phyloP scores from a whole-genome alignment of 1,284 basidiomycete species.

The Ganoderma leucocontextum region DNA sequence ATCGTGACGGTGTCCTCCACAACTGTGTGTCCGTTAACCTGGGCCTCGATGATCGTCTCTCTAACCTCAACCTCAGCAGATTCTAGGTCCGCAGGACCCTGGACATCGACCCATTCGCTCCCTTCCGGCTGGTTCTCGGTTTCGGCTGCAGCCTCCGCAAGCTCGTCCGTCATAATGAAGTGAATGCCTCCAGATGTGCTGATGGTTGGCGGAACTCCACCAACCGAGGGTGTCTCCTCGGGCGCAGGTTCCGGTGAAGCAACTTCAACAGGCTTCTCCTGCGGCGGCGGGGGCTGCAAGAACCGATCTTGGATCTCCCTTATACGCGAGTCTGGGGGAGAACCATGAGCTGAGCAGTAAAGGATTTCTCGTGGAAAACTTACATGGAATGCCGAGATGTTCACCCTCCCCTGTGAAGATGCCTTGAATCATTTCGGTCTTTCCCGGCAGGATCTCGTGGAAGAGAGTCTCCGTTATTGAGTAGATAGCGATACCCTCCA shows the following conservation, averaged over 20 bases:
- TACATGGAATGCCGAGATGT: conserved; percentile 68
- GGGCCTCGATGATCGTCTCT: conserved; percentile 35
- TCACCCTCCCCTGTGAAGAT: conserved; percentile 65
- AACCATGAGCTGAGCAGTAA: not conserved
- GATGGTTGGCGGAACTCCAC: conserved; percentile 47
- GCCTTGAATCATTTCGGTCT: conserved; percentile 58
- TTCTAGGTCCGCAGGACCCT: conserved; percentile 28
- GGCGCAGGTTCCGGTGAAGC: conserved; percentile 28
- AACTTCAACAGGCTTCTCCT: conserved; percentile 39
- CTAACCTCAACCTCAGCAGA: conserved; percentile 38
- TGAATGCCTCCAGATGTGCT: conserved; percentile 64
- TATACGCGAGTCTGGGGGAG: conserved; percentile 61
- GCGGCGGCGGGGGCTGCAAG: conserved; percentile 53
- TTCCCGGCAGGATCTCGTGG: conserved; percentile 58
- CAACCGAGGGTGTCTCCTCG: conserved; percentile 41
- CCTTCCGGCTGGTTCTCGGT: conserved; percentile 59
- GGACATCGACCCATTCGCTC: conserved; percentile 28
- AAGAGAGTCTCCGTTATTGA: conserved; percentile 61
- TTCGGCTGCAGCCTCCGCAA: conserved; percentile 53
- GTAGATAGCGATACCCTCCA: conserved; percentile 63
- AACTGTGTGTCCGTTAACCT: conserved; percentile 37
- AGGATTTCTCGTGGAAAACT: conserved; percentile 34
- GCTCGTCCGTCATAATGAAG: conserved; percentile 82
- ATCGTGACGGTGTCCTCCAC: conserved; percentile 39
- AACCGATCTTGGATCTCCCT: conserved; percentile 61